Base-by-base conservation (phyloP, 2,329 filamentous ascomycete species). In the Calonectria hawksworthii region DNA sequence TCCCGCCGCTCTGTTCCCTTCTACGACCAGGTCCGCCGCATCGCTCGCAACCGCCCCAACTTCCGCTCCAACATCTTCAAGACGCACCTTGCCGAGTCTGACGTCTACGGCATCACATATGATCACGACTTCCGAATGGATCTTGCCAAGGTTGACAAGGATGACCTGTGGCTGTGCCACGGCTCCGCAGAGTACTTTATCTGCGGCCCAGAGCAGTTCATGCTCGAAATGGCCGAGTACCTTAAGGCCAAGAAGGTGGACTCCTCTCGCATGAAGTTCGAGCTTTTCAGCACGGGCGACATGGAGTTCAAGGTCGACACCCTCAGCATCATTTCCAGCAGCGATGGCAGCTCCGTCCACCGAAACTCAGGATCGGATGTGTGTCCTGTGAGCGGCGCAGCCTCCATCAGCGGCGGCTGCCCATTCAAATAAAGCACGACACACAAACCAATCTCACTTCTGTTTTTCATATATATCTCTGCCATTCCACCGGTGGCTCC, bases 151-250 rank as follows among this genome's bases (percentile, higher is more conserved):
- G 80, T 91, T 21, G 83, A 84, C 28, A 81, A 82, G 16, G 85
- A 86, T 5, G 86, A 90, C 74, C 82, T 91, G 38, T 87, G 85
- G 77, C 83, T 91, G 3, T 76, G 80, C 68, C 85, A 89, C 76
- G 82, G 84, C 44, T 84, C 85, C 16, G 85, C 89, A 5, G 88
- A 90, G 82, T 91, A 91, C 79, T 91, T 85, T 76, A 86, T 91
- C 65, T 91, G 89, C 74, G 90, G 90, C 0, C 89, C 89, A 0
- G 88, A 90, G 82, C 85, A 87, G 74, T 90, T 91, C 77, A 90
- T 90, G 89, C 77, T 86, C 3, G 88, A 90, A 79, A 88, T 89
- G 83, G 84, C 85, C 3, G 82, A 84, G 68, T 88, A 85, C 61
- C 82, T 90, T 65, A 82, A 84, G 70, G 77, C 82, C 14, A 83